Evolutionary conservation across 2,329 filamentous ascomycete species (phyloP).

Genomic region (Botrytis aclada): DNA sequence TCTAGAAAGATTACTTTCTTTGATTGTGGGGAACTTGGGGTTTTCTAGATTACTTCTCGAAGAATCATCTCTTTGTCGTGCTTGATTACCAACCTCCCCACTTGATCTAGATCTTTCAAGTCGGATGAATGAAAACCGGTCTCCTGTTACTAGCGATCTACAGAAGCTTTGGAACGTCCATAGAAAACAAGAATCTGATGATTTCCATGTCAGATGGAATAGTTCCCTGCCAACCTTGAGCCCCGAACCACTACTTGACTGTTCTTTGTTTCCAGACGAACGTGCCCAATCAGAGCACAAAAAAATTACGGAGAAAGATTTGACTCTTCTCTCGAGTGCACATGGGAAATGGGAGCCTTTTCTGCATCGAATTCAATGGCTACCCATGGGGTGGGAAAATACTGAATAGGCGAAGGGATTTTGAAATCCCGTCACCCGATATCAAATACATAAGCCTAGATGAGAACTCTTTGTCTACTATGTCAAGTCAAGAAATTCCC

Average conservation of each 20-base stretch:
- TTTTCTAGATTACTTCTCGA: not conserved
- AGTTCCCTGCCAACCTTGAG: not conserved
- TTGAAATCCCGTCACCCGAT: no score
- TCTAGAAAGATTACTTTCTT: not conserved
- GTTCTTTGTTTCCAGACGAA: not conserved
- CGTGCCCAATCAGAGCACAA: not conserved
- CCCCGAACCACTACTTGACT: not conserved
- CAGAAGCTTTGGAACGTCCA: not conserved
- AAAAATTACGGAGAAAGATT: not conserved
- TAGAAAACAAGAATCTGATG: not conserved
- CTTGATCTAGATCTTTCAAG: not conserved
- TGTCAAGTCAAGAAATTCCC: not conserved
- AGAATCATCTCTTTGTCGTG: not conserved
- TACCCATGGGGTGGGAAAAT: not conserved
- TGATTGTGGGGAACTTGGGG: not conserved
- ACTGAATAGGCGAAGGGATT: not conserved
- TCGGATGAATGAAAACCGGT: not conserved
- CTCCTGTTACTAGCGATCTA: not conserved
- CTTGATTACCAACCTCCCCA: not conserved
- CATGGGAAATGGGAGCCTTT: not conserved
- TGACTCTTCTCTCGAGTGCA: not conserved
- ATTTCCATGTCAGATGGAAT: no score
- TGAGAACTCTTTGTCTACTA: not conserved
- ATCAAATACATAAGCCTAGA: not conserved
- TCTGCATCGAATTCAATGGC: not conserved